Percentiles rank a stretch among this genome's conserved stretches.
These are phyloP conservation scores for Ustilago bromivora DNA, from an alignment of 1,284 basidiomycete genomes.

Conservation along the genomic window DNA sequence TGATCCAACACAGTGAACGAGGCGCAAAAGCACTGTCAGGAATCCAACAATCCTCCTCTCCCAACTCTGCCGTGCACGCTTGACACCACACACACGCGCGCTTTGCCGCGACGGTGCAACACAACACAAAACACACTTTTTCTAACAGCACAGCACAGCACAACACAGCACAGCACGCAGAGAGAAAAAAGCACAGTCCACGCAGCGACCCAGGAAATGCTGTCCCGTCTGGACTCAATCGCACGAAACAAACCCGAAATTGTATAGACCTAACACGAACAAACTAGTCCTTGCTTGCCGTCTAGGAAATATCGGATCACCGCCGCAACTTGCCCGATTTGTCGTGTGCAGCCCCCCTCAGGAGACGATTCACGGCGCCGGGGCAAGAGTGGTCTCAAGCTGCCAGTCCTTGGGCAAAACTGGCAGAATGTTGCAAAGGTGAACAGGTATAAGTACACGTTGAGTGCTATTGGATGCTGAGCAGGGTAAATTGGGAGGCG, in stretches of 20 bases:
- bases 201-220: background rate
- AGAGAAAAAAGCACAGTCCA: background rate
- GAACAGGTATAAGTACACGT: slow-evolving; percentile 46
- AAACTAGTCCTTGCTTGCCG: too few relatives aligned
- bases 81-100: background rate
- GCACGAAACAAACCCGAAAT: too few relatives aligned
- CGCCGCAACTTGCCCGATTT: too few relatives aligned
- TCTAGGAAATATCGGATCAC: too few relatives aligned
- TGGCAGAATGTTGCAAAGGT: background rate
- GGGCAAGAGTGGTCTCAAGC: too few relatives aligned
- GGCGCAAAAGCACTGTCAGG: background rate
- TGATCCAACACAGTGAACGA: background rate
- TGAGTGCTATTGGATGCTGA: slow-evolving; percentile 31
- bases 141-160: slow-evolving; percentile 2
- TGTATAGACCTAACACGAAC: too few relatives aligned
- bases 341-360: too few relatives aligned
- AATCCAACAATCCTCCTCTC: background rate
- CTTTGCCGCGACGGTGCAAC: background rate
- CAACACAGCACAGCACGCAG: background rate
- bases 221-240: too few relatives aligned
- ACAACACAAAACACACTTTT: background rate
- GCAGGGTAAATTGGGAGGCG: background rate
- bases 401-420: background rate
- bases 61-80: too few relatives aligned
- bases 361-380: too few relatives aligned